These are phyloP conservation scores for Hypoxylon sp. DNA, from an alignment of 2,329 filamentous ascomycete genomes.

Conservation along the genomic window DNA sequence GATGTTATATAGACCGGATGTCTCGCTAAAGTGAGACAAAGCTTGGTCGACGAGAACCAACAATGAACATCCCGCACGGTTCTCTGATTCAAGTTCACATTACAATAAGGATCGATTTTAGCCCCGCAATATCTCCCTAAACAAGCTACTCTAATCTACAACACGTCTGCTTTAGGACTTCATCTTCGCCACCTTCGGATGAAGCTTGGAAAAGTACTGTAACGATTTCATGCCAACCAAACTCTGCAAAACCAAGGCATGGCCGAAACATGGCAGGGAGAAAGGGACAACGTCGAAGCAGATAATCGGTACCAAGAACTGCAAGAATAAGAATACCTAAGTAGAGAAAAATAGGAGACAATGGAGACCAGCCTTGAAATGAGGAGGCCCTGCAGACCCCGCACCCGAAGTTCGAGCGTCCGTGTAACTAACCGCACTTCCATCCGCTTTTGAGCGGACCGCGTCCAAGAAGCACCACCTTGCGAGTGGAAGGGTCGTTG, in stretches of 20 bases:
- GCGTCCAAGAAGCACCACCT: constrained; percentile 8
- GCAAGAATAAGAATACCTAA: too few relatives aligned
- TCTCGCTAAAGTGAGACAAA: constrained; percentile 27
- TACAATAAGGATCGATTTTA: background rate
- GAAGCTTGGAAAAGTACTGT: constrained; percentile 9
- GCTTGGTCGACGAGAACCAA: too few relatives aligned
- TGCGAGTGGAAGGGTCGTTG: constrained; percentile 5
- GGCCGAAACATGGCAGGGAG: constrained; percentile 7
- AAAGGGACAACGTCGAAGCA: constrained; percentile 15
- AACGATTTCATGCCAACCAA: too few relatives aligned
- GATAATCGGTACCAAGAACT: constrained; percentile 26
- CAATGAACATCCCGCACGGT: constrained; percentile 10
- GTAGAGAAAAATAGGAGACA: constrained; percentile 20
- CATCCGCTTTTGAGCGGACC: constrained; percentile 7
- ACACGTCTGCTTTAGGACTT: constrained; percentile 21
- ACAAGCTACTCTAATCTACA: constrained; percentile 7
- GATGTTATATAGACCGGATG: constrained; percentile 14
- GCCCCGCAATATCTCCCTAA: constrained; percentile 22
- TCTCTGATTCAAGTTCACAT: constrained; percentile 3
- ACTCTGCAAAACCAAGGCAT: constrained; percentile 9
- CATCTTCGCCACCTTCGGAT: constrained; percentile 31
- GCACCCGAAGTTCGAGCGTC: constrained; percentile 21
- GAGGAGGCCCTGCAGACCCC: constrained; percentile 28
- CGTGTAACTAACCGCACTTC: constrained; percentile 13
- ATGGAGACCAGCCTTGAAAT: constrained; percentile 6